Evolutionary conservation across 2,329 filamentous ascomycete species (phyloP), one percentile per base, ranked within the genome.

Genomic region (Penicillium sp.): DNA sequence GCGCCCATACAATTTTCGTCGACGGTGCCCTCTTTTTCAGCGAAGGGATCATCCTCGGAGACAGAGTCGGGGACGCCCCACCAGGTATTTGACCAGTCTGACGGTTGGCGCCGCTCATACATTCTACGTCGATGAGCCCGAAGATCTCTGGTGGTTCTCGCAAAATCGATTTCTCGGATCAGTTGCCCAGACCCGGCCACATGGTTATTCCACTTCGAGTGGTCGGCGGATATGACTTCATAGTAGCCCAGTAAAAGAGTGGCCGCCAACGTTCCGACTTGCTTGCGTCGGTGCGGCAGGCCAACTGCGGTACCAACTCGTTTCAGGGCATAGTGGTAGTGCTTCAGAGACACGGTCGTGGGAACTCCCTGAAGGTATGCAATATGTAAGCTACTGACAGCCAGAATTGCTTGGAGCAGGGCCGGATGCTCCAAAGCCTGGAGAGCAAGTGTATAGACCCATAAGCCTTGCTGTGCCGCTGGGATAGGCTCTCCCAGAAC

Each of bases 201-300:
- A 70, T 97, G 93, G 54, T 88, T 92, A 63, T 88, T 93, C 93
- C 93, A 99, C 67, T 95, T 95, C 47, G 87, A 84, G 62, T 97
- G 92, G 58, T 99, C 92, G 18, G 90, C 92, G 30, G 87, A 87
- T 84, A 92, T 93, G 14, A 96, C 88, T 67, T 97, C 93, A 63
- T 95, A 97, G 67, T 90, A 97, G 0, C 85, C 89, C 7, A 99
- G 78, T 7, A 97, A 75, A 30, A 96, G 75, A 0, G 89, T 90
- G 2, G 91, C 90, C 7, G 91, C 92, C n/a, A 97, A 75, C 0
- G 90, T 96, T 1, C 88, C 83, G 8, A 89, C 81, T 48, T 89
- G 83, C 8, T 84, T 83, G 45, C 90, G 82, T 60, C 84, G 83
- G 38, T 77, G 78, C 0, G 83, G 76, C 22, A 87, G 80, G 39